These are phyloP conservation scores for Cyclotella baltica DNA, from an alignment of 108 stramenopile species.

Conservation along the genomic window DNA sequence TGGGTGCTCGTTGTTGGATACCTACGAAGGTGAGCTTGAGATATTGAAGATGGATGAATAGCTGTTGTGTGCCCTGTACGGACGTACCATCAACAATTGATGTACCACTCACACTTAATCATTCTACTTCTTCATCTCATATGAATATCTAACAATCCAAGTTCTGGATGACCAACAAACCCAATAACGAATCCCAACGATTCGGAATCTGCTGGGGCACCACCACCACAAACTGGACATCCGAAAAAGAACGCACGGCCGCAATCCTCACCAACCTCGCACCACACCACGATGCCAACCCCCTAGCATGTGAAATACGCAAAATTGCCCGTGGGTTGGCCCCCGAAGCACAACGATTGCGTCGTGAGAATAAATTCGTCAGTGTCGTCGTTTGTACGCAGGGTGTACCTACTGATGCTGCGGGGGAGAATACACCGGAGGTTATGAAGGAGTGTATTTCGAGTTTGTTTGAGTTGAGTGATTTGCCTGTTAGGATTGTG, in stretches of 20 bases:
- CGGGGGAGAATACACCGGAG: conserved; percentile 1
- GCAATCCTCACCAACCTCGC: not conserved
- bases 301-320: not conserved
- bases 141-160: too few relatives aligned
- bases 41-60: too few relatives aligned
- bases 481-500: conserved; percentile 40
- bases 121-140: too few relatives aligned
- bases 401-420: conserved; percentile 55
- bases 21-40: too few relatives aligned
- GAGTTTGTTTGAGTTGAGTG: not conserved
- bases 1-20: too few relatives aligned
- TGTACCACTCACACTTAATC: too few relatives aligned
- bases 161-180: not conserved
- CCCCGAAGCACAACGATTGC: conserved; percentile 14
- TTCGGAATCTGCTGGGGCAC: not conserved
- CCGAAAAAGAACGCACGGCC: too few relatives aligned
- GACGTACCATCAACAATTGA: too few relatives aligned
- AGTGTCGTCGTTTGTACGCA: conserved; percentile 58
- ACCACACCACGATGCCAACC: not conserved
- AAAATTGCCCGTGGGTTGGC: not conserved
- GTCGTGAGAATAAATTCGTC: conserved; percentile 16
- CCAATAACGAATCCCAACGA: not conserved
- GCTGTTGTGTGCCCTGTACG: too few relatives aligned
- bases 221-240: not conserved
- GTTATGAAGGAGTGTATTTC: conserved; percentile 27